These are phyloP conservation scores for Stylonectria norvegica DNA, from an alignment of 2,329 filamentous ascomycete genomes.

Conservation along the genomic window DNA sequence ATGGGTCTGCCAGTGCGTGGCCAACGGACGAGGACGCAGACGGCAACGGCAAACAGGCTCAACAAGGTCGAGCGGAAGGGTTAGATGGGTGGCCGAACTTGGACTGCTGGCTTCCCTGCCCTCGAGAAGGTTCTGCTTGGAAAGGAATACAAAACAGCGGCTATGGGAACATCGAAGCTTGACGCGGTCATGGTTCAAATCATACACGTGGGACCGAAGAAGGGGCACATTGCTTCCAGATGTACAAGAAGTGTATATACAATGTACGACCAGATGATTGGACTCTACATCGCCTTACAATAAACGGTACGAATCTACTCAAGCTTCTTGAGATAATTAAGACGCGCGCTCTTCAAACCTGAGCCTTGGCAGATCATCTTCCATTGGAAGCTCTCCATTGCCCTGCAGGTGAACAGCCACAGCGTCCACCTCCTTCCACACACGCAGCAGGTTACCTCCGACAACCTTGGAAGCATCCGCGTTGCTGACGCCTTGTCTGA, in stretches of 20 bases:
- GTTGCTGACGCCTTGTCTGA: conserved; percentile 71
- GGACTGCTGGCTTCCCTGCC: not conserved
- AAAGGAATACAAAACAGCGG: not conserved
- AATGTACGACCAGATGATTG: conserved; percentile 26
- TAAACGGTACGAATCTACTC: no score
- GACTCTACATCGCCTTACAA: conserved; percentile 12
- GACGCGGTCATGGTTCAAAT: not conserved
- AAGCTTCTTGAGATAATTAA: no score
- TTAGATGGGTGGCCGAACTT: conserved; percentile 12
- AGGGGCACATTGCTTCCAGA: conserved; percentile 10
- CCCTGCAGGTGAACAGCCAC: conserved; percentile 66
- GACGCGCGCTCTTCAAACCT: conserved; percentile 14
- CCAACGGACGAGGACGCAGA: conserved; percentile 80
- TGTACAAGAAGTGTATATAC: conserved; percentile 33
- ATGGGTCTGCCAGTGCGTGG: conserved; percentile 89
- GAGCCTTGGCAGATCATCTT: conserved; percentile 44
- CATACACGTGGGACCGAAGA: conserved; percentile 5
- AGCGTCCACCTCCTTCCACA: conserved; percentile 76
- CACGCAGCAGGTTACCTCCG: conserved; percentile 76
- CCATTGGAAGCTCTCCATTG: conserved; percentile 49
- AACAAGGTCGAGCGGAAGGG: conserved; percentile 50
- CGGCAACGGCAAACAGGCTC: conserved; percentile 57
- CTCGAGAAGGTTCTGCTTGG: not conserved
- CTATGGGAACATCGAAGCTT: not conserved
- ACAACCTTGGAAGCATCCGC: conserved; percentile 70